Base-by-base conservation (phyloP, 1,284 basidiomycete genomes). In the Papiliotrema flavescens region DNA sequence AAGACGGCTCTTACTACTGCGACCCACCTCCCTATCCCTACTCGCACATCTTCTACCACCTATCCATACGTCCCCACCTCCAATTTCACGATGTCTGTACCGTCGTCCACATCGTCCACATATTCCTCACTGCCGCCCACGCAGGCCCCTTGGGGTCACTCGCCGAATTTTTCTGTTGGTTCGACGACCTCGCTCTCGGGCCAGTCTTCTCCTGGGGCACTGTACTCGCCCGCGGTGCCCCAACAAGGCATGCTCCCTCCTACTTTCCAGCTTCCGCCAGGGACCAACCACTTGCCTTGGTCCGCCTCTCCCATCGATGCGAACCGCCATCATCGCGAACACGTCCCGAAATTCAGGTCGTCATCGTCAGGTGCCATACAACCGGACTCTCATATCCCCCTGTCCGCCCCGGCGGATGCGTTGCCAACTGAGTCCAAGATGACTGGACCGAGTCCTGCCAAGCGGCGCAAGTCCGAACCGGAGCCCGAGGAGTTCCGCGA, bases 391-490 rank as follows among this genome's bases (percentile, higher is more conserved):
- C 39, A 48, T 54, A 11, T 49, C 44, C 0, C 15, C 39, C 23
- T 39, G 42, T 22, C 19, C 37, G 15, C 41, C 24, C 23, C 45
- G 49, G 7, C 32, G 54, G 20, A 60, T 46, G 28, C 37, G 32
- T 35, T 23, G 42, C 28, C 28, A 32, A 11, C 28, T 11, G 11
- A 5, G 6, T 32, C 28, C 28, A 40, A 40, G 20, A 40, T 15
- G 17, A 20, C 20, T 4, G 39, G 20, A 13, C 39, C 19, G 26
- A 45, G 49, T n/a, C 56, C 64, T 19, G 47, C 62, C 7, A 69
- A 70, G 57, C 61, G 71, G 9, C 65, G 69, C 48, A 71, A 70
- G 51, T 73, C 71, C 17, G 71, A 70, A 32, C 59, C 64, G 14
- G 60, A 64, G 22, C 60, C 62, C 6, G 65, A 63, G 11, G 54